These are phyloP conservation scores for Gaultheria prostrata DNA, from an alignment of 148 eudicot genomes.

Conservation along the genomic window DNA sequence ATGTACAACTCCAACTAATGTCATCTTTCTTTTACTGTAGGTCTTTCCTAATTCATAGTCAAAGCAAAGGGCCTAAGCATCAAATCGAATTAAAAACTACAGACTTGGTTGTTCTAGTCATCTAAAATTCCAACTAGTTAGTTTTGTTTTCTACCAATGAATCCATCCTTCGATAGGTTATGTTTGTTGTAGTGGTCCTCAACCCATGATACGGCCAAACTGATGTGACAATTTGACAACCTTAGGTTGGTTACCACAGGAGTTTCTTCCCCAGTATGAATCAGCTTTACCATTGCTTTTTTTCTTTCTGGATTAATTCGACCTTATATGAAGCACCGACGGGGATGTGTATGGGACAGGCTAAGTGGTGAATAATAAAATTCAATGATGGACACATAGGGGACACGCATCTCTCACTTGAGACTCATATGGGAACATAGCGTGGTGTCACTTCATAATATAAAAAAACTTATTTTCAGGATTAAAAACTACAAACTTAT, in stretches of 20 bases:
- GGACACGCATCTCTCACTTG: neutral
- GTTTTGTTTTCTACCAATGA: neutral
- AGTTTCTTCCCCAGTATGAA: neutral
- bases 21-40: neutral
- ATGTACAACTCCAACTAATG: neutral
- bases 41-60: slow-evolving; percentile 2
- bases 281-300: neutral
- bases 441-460: neutral
- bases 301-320: neutral
- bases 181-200: neutral
- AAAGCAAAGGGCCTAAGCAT: slow-evolving; percentile 3
- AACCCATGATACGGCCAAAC: neutral
- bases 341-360: neutral
- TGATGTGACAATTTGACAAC: slow-evolving; percentile 1
- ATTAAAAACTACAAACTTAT: neutral
- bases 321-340: neutral
- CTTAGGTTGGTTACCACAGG: neutral
- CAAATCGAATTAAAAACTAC: neutral
- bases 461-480: neutral
- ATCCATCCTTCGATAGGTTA: neutral
- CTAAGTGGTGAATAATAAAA: neutral
- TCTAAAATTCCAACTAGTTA: neutral
- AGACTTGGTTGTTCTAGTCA: neutral
- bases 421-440: neutral
- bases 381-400: neutral